Evolutionary conservation across 352 stramenopile species (phyloP), one percentile per base, ranked within the genome.

Genomic region (Ophiocytium majus): DNA sequence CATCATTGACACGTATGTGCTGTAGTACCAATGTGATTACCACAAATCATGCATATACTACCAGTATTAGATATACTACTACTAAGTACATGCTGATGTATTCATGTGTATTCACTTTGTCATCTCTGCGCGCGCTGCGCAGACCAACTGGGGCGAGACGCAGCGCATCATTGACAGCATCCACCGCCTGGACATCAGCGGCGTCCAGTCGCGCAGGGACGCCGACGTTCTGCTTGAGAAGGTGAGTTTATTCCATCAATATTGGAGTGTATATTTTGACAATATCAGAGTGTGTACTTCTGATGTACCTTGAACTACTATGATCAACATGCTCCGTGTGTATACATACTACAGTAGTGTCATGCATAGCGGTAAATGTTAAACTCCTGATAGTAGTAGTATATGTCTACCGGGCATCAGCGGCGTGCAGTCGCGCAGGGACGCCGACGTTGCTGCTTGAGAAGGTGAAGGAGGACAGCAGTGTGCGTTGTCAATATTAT

Each of bases 121-220:
- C n/a, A n/a, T n/a, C n/a, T n/a, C n/a, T n/a, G n/a, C n/a, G n/a
- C n/a, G n/a, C n/a, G n/a, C n/a, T n/a, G 76, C 82, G 36, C 64
- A 83, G 31, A 88, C 84, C 28, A 88, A 88, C 80, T 88, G 84
- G 84, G 84, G 84, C 36, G 84, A 88, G 10, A 88, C 84, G 63
- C 84, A 85, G 36, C 83, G 80, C 33, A 88, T 88, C 9, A 78
- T 88, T 33, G 79, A 85, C 43, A 57, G 43, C 33, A 82, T 88
- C 1, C 35, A 82, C 28, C 43, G 32, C 34, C 83, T 88, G 80
- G 66, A 75, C 19, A 66, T 88, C n/a, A 83, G 81, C 5, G 80
- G 74, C 1, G 63, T 88, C 9, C 35, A 0, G 31, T 82, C 64
- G 33, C 79, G 80, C 28, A 76, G 84, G 50, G 84, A 88, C 63